Conservation (phyloP, 257 asterid species). For the Rehmannia glutinosa region DNA sequence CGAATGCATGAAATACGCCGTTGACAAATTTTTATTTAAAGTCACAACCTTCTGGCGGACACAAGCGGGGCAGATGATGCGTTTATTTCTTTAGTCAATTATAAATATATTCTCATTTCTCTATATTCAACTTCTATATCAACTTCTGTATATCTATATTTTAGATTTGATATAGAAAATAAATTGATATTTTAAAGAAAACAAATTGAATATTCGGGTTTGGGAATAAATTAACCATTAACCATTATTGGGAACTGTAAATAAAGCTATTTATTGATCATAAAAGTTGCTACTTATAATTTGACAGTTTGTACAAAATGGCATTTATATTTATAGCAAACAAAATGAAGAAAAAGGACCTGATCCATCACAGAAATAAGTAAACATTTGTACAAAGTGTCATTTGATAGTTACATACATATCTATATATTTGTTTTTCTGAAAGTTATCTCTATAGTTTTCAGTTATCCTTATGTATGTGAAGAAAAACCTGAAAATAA, state of each 20-base stretch:
- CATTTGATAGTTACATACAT: neutral
- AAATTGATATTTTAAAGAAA: too few relatives aligned
- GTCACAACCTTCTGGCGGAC: neutral
- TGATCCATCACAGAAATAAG: neutral
- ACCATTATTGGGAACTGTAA: too few relatives aligned
- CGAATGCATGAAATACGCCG: neutral
- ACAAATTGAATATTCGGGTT: too few relatives aligned
- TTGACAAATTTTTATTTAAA: too few relatives aligned
- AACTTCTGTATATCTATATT: too few relatives aligned
- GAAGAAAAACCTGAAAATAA: neutral
- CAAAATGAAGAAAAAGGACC: neutral
- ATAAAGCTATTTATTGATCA: neutral
- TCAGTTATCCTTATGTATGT: neutral
- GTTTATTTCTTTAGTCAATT: neutral
- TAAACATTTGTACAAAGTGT: too few relatives aligned
- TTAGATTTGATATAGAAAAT: too few relatives aligned
- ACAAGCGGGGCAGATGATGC: neutral
- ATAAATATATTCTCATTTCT: neutral
- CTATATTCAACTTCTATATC: too few relatives aligned
- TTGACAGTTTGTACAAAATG: neutral
- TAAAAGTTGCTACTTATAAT: neutral
- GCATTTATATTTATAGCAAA: neutral
- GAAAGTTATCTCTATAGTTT: neutral
- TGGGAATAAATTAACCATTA: too few relatives aligned
- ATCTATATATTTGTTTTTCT: too few relatives aligned